phyloP scores from a whole-genome alignment of 768 basidiomycete genomes.

The Lactifluus pinguis region DNA sequence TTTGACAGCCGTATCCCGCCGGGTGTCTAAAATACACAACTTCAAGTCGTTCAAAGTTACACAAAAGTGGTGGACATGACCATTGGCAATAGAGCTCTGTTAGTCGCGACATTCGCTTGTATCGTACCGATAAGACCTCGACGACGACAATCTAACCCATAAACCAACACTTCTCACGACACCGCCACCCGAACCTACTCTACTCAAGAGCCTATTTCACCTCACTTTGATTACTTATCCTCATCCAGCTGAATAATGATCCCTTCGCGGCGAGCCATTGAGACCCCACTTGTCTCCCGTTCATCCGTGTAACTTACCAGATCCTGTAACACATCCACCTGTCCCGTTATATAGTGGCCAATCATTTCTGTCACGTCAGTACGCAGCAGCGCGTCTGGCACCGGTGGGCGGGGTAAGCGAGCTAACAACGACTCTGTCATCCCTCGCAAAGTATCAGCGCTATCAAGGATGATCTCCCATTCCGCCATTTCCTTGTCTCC shows the following conservation, averaged over 20 bases:
- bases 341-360: slow-evolving; percentile 48
- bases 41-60: no score
- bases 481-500: slow-evolving; percentile 22
- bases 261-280: slow-evolving; percentile 41
- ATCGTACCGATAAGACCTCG: no score
- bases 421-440: slow-evolving; percentile 52
- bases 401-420: slow-evolving; percentile 34
- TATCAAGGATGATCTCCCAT: slow-evolving; percentile 56
- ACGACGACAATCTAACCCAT: not conserved
- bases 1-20: no score
- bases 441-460: slow-evolving; percentile 51
- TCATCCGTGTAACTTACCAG: slow-evolving; percentile 40
- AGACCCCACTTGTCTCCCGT: slow-evolving; percentile 40
- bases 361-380: slow-evolving; percentile 59
- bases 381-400: slow-evolving; percentile 30
- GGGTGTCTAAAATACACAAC: no score
- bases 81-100: no score
- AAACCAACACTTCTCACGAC: not conserved
- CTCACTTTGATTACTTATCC: slow-evolving; percentile 10
- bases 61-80: no score
- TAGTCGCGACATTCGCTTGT: no score
- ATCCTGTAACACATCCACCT: slow-evolving; percentile 25
- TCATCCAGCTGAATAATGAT: slow-evolving; percentile 46
- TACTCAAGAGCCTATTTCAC: not conserved
- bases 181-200: no score